A percentile compares a stretch with the other conserved stretches of the same genome.
These are phyloP conservation scores for Nothophoma quercina DNA, from an alignment of 2,329 filamentous ascomycete species.

Conservation along the genomic window DNA sequence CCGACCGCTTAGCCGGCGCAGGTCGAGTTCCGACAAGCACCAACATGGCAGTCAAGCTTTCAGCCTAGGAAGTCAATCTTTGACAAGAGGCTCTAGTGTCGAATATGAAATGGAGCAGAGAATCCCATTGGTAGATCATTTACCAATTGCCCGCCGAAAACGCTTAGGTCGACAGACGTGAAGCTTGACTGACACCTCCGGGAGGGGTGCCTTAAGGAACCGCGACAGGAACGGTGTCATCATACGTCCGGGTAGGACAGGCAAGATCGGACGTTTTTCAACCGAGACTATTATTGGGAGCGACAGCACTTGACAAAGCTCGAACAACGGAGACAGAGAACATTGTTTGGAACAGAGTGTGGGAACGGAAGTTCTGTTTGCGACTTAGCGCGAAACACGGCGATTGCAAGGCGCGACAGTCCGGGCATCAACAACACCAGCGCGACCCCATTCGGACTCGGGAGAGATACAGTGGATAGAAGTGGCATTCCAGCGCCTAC, in stretches of 20 bases:
- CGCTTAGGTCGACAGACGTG: conserved; percentile 7
- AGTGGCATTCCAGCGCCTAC: no score
- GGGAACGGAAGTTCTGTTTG: conserved; percentile 12
- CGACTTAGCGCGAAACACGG: conserved; percentile 16
- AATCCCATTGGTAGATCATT: conserved; percentile 4
- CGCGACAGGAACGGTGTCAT: conserved; percentile 15
- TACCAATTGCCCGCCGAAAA: neutral
- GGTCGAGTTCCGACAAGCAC: conserved; percentile 7
- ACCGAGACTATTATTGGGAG: neutral
- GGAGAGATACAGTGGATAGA: no score
- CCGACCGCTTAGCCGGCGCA: conserved; percentile 20
- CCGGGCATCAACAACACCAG: neutral
- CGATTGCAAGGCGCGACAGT: conserved; percentile 2
- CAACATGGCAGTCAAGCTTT: conserved; percentile 15
- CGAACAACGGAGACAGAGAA: neutral
- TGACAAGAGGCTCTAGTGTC: neutral
- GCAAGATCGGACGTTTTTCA: neutral
- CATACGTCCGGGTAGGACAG: neutral
- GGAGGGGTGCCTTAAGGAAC: neutral
- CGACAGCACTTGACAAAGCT: neutral
- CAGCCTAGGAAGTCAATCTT: conserved; percentile 14
- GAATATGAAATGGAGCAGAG: neutral
- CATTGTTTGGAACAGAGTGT: conserved; percentile 10
- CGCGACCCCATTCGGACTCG: neutral
- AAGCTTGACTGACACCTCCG: conserved; percentile 16